A percentile compares a stretch with the other conserved stretches of the same genome.
These are phyloP conservation scores for Puccinia triticina DNA, from an alignment of 1,284 basidiomycete species.

Conservation along the genomic window DNA sequence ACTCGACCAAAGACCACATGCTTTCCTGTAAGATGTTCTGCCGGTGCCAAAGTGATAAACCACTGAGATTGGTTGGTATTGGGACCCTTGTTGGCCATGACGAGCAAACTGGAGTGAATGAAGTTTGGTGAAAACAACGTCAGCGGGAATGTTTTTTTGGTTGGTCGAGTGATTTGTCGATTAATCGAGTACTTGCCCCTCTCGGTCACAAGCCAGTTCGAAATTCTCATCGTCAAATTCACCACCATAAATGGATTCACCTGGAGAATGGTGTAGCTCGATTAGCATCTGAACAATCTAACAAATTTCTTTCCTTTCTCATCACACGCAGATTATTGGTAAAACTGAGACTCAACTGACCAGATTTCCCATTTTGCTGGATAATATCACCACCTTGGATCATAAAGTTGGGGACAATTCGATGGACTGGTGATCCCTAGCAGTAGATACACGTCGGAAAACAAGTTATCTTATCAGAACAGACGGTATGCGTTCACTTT, in stretches of 20 bases:
- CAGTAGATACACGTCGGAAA: conserved; percentile 6
- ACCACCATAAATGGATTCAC: conserved; percentile 47
- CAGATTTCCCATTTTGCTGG: conserved; percentile 38
- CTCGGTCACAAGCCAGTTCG: conserved; percentile 39
- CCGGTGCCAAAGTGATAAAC: conserved; percentile 41
- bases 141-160: background rate
- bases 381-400: conserved; percentile 50
- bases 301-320: background rate
- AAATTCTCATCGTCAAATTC: conserved; percentile 48
- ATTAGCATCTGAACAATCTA: background rate
- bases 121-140: background rate
- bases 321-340: background rate
- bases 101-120: conserved; percentile 26
- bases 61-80: conserved; percentile 49
- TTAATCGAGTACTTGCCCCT: conserved; percentile 15
- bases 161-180: background rate
- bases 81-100: conserved; percentile 47
- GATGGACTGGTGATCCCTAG: conserved; percentile 44
- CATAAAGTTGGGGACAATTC: conserved; percentile 43
- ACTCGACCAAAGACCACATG: conserved; percentile 50
- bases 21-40: conserved; percentile 44
- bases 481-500: background rate
- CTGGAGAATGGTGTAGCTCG: background rate
- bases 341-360: background rate
- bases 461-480: background rate